Evolutionary conservation across 352 stramenopile genomes (phyloP), one percentile per base, ranked within the genome.

Genomic region (Peronospora farinosa): DNA sequence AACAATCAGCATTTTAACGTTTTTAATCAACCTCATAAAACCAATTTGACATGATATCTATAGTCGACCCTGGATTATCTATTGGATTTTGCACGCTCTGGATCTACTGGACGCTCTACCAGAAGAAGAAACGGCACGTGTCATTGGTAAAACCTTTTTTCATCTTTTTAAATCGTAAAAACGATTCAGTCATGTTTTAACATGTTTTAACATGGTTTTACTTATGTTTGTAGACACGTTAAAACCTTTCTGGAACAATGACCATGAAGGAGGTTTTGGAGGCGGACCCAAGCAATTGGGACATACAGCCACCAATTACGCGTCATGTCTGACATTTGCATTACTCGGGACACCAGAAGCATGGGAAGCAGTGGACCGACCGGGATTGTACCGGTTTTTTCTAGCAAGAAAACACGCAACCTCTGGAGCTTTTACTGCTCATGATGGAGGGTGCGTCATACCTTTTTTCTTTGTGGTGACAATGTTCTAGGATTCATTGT

Each of bases 41-140:
- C 12, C 6, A 2, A 1, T 51, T 59, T 42, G 35, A 39, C 7
- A 6, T 41, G 9, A 19, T 49, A 1, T 21, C 13, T 50, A 9
- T 31, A 98, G 88, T 71, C 89, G 93, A 13, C 92, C 96, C 8
- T 99, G 96, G 96, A 97, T 99, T 48, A 65, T 95, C 15, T 99
- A 99, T 67, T 98, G 96, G 96, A 97, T 97, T 54, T 64, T 98
- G 15, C 95, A 99, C 51, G 77, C 74, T 9, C 73, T 98, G 31
- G 93, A 98, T 67, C 74, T 99, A 15, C 68, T 99, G 39, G 88
- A 89, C 25, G 76, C 72, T 35, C 64, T 96, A 5, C 69, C 70
- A 2, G 59, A 68, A 21, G 57, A 74, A 11, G 48, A 72, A 31
- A 67, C 66, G 1, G 54, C 58, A 17, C 63, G 51, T 33, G 53